Base-by-base conservation (phyloP, 2,329 filamentous ascomycete species). In the Penicillium sp. region DNA sequence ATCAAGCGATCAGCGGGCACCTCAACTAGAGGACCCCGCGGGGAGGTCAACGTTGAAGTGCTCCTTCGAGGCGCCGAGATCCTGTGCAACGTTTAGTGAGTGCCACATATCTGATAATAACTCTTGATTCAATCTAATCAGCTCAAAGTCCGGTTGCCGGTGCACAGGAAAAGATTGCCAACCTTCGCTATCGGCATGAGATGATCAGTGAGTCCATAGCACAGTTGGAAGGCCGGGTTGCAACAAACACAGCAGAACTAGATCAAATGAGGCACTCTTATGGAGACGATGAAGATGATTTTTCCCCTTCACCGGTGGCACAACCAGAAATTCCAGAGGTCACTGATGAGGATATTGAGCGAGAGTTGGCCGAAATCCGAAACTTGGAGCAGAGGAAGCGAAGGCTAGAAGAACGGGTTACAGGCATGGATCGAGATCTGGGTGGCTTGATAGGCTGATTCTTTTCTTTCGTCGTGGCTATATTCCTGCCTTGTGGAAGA, bases 61-160 rank as follows among this genome's bases (percentile, higher is more conserved):
- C 78, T 99, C 31, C 81, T 99, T 23, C 82, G 85, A 53, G 93
- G 93, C 0, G 93, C 93, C 0, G 92, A 97, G 80, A 96, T 92
- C 80, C 83, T 97, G 31, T 93, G 92, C 66, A 84, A 84, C 45
- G 93, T 97, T 29, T 97, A 97, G 84, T 86, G 74, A 60, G 47
- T 45, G n/a, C n/a, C 6, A 42, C 23, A 47, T 38, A 13, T 53
- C 33, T 6, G 12, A 38, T 17, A 35, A 54, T 37, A 43, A 15
- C 12, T 15, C 1, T 21, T 29, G 17, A 23, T 21, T 52, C 60
- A 69, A 59, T 65, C 63, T 48, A 50, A 41, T 6, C n/a, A 25
- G 54, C n/a, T 8, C 10, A 1, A 41, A 86, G 84, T 71, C 89
- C 91, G 35, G 83, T 96, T 29, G 84, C 89, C 0, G 93, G 92